Evolutionary conservation across 2,329 filamentous ascomycete species (phyloP), one percentile per base, ranked within the genome.

Genomic region (Colletotrichum plurivorum): DNA sequence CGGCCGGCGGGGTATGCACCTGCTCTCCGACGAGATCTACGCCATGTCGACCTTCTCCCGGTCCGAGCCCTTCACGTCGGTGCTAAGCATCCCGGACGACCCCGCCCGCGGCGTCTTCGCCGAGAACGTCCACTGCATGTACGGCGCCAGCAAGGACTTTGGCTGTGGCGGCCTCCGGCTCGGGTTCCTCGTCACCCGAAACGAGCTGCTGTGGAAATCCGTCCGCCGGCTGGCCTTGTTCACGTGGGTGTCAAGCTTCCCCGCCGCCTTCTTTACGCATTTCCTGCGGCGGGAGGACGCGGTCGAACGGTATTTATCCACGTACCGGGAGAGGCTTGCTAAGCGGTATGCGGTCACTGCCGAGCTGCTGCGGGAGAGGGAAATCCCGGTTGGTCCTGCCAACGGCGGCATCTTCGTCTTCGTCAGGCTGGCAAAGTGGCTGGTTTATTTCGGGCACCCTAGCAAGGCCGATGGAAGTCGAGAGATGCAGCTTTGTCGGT

Each of bases 91-190:
- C 51, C 46, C 12, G 16, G 56, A 39, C 15, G 56, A 54, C 5
- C 57, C 43, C 5, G 27, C 41, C 6, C 25, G n/a, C n/a, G 51
- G 55, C 4, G 27, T 65, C 6, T 36, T 51, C n/a, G 41, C 49
- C 3, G 55, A 61, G 4, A 66, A 69, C 12, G 15, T 60, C 2
- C 56, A 66, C 62, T 66, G 51, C 45, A 27, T 66, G 20, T 66
- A 65, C 39, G 43, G 66, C 22, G 25, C 43, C 10, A 60, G 65
- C 39, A 65, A 69, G 43, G 55, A 60, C 60, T 65, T 65, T 54
- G 60, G 66, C 13, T 25, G 41, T 27, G 49, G 49, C n/a, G 66
- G 61, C 6, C 49, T 65, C 18, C n/a, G 61, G 15, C 20, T 64
- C 15, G 66, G 55, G 1, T 59, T 65, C 43, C 36, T 65, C 10